These are phyloP conservation scores for Globisporangium cylindrosporum DNA, from an alignment of 352 stramenopile species.

Conservation along the genomic window DNA sequence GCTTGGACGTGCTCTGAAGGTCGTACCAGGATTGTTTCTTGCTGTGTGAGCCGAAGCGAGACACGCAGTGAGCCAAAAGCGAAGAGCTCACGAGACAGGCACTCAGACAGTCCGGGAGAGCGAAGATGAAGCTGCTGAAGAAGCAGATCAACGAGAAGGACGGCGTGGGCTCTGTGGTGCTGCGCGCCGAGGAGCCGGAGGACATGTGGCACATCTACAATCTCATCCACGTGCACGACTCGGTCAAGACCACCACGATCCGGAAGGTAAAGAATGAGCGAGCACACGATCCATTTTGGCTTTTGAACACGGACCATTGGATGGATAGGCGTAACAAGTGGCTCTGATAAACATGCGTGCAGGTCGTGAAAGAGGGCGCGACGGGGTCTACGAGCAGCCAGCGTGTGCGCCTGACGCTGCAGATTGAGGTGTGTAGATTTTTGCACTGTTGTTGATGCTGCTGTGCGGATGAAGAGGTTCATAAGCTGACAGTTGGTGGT, in stretches of 20 bases:
- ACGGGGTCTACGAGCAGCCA: conserved; percentile 95
- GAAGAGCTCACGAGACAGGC: background rate
- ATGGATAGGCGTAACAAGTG: background rate
- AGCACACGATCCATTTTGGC: background rate
- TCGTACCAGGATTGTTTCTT: background rate
- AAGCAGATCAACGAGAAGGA: conserved; percentile 95
- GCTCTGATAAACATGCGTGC: conserved; percentile 3
- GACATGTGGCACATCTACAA: conserved; percentile 99
- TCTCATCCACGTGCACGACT: conserved; percentile 93
- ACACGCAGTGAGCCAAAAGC: background rate
- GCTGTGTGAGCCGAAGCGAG: background rate
- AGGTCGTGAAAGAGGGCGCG: conserved; percentile 93
- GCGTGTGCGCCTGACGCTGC: conserved; percentile 94
- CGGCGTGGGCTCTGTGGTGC: conserved; percentile 87
- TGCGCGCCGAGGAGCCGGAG: conserved; percentile 94
- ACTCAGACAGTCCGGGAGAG: background rate
- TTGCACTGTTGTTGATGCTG: background rate
- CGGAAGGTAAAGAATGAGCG: conserved; percentile 86
- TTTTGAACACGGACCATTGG: background rate
- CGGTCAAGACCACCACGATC: conserved; percentile 95
- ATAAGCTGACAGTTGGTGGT: background rate
- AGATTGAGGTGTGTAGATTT: conserved; percentile 72
- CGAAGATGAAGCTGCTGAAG: conserved; percentile 90
- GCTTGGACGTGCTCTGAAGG: background rate
- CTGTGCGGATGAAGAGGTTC: background rate